phyloP scores from a whole-genome alignment of 345 rosid species.

The Melaleuca quinquenervia region DNA sequence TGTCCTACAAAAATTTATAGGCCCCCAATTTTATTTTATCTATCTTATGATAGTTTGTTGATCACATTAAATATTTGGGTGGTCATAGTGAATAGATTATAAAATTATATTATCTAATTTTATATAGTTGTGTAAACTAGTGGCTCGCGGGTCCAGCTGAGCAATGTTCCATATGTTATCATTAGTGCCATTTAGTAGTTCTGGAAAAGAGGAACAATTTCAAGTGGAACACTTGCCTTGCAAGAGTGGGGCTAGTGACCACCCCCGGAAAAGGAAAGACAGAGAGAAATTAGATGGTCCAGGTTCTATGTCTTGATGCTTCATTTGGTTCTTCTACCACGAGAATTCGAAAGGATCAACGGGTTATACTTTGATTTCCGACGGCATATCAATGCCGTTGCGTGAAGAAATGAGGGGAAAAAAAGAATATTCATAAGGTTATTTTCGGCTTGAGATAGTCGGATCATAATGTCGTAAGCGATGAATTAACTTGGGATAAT shows the following conservation, averaged over 20 bases:
- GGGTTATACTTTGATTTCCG: background rate
- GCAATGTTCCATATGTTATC: background rate
- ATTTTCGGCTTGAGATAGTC: background rate
- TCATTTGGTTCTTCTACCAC: background rate
- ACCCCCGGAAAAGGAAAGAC: background rate
- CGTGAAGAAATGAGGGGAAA: background rate
- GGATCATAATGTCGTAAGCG: background rate
- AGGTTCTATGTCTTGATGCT: background rate
- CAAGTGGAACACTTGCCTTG: background rate
- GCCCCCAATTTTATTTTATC: background rate
- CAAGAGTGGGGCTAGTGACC: background rate
- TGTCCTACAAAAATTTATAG: background rate
- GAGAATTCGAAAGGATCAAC: background rate
- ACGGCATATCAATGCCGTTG: background rate
- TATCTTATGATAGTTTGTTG: background rate
- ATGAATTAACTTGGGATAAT: rapidly evolving
- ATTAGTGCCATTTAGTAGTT: background rate
- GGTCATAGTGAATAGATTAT: background rate
- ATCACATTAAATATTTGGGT: background rate
- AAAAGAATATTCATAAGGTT: rapidly evolving
- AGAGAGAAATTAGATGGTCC: background rate
- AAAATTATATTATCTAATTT: background rate
- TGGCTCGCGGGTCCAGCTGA: background rate
- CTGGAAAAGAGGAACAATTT: background rate
- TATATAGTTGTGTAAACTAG: background rate